Percentiles rank a stretch among this genome's conserved stretches.
These are phyloP conservation scores for Elsinoe australis DNA, from an alignment of 2,329 filamentous ascomycete species.

Conservation along the genomic window DNA sequence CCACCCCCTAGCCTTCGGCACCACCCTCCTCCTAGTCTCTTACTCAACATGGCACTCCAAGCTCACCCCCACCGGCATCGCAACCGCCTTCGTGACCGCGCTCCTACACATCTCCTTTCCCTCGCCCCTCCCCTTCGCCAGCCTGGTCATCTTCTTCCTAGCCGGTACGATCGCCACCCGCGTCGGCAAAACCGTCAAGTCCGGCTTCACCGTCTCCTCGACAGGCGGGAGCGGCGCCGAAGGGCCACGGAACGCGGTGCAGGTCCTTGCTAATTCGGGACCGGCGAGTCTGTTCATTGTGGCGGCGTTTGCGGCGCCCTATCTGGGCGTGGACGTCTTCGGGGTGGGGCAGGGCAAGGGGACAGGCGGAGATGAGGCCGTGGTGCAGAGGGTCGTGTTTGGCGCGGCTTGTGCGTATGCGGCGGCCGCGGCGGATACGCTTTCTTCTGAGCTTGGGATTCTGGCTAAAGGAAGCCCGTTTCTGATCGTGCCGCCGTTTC, in stretches of 20 bases:
- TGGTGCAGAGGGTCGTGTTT: neutral
- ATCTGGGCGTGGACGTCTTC: neutral
- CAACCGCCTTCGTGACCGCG: slow-evolving; percentile 65
- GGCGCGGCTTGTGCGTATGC: slow-evolving; percentile 66
- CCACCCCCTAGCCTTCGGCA: slow-evolving; percentile 1
- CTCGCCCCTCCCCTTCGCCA: slow-evolving; percentile 81
- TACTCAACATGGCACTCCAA: slow-evolving; percentile 41
- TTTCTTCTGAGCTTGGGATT: slow-evolving; percentile 91
- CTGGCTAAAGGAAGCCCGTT: slow-evolving; percentile 67
- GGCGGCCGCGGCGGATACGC: slow-evolving; percentile 84
- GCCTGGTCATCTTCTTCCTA: slow-evolving; percentile 79
- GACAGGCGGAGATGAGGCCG: neutral
- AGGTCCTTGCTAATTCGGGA: slow-evolving; percentile 84
- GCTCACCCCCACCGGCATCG: slow-evolving; percentile 68
- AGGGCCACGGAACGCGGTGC: slow-evolving; percentile 72
- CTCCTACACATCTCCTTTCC: slow-evolving; percentile 81
- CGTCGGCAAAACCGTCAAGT: slow-evolving; percentile 83
- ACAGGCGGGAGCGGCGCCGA: slow-evolving; percentile 69
- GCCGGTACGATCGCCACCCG: slow-evolving; percentile 74
- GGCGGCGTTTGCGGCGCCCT: slow-evolving; percentile 33
- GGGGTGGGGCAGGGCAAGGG: slow-evolving; percentile 26
- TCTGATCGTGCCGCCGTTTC: slow-evolving; percentile 75
- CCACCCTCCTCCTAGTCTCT: slow-evolving; percentile 38
- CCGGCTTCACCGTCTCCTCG: slow-evolving; percentile 68
- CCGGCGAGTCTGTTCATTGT: slow-evolving; percentile 61